These are phyloP conservation scores for Aspergillus calidoustus DNA, from an alignment of 2,329 filamentous ascomycete species.

Conservation along the genomic window DNA sequence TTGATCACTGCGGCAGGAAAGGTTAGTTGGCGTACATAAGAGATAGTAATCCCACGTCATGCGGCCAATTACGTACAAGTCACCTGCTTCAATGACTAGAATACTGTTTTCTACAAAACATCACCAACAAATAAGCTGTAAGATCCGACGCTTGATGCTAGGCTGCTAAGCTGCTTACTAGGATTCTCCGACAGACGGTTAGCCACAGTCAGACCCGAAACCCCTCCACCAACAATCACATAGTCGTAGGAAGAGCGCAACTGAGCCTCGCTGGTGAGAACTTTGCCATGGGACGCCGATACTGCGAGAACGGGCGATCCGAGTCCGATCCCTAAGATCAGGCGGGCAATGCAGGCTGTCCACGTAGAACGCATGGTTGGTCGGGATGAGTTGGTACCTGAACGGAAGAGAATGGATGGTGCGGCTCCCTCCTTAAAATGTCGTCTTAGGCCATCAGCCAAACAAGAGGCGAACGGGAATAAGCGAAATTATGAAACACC, in stretches of 20 bases:
- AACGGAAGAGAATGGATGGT: too few species aligned
- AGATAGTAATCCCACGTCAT: too few species aligned
- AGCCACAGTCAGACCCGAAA: slow-evolving; percentile 12
- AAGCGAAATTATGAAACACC: too few species aligned
- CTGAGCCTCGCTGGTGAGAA: background rate
- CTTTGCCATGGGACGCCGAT: background rate
- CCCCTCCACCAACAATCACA: slow-evolving; percentile 10
- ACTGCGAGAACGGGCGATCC: background rate
- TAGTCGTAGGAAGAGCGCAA: slow-evolving; percentile 11
- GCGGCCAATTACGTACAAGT: background rate
- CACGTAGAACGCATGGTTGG: background rate
- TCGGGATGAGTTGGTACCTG: too few species aligned
- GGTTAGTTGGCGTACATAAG: too few species aligned
- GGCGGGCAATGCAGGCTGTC: background rate
- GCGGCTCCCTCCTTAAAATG: too few species aligned
- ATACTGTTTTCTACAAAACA: background rate
- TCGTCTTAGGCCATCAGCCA: too few species aligned
- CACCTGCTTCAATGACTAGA: slow-evolving; percentile 15
- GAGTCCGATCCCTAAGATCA: background rate
- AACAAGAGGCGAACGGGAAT: too few species aligned
- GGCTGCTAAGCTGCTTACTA: background rate
- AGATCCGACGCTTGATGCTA: background rate
- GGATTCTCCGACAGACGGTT: slow-evolving; percentile 12
- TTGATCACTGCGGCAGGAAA: slow-evolving; percentile 3
- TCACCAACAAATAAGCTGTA: too few species aligned